These are phyloP conservation scores for Penicillium sp. DNA, from an alignment of 2,329 filamentous ascomycete species.

Conservation along the genomic window DNA sequence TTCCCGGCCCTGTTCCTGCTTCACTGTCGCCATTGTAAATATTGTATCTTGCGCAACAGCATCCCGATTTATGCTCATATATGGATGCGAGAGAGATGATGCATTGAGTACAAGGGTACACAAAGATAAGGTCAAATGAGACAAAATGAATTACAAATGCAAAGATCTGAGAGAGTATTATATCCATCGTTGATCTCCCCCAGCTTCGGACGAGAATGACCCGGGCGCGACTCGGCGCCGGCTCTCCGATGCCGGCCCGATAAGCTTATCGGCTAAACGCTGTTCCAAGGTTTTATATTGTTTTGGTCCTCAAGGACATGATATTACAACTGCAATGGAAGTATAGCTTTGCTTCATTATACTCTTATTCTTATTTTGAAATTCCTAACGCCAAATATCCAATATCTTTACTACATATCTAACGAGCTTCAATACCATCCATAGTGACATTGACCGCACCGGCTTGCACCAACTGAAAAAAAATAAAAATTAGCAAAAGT, in stretches of 20 bases:
- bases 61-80: conserved; percentile 31
- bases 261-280: conserved; percentile 13
- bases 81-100: background rate
- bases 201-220: conserved; percentile 27
- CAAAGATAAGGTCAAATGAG: conserved; percentile 12
- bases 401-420: conserved; percentile 1
- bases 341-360: background rate
- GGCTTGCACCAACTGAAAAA: conserved; percentile 76
- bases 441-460: conserved; percentile 85
- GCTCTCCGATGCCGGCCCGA: conserved; percentile 32
- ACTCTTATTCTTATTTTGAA: conserved; percentile 6
- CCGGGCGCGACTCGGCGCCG: conserved; percentile 21
- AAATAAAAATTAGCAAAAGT: conserved; percentile 12
- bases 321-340: background rate
- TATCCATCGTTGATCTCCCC: background rate
- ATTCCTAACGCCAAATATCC: conserved; percentile 15
- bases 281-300: background rate
- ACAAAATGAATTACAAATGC: conserved; percentile 18
- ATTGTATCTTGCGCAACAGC: conserved; percentile 26
- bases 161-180: background rate
- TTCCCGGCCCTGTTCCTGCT: conserved; percentile 6
- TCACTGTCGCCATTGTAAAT: conserved; percentile 23
- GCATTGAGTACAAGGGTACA: background rate
- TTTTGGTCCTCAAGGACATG: background rate
- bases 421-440: conserved; percentile 72